These are phyloP conservation scores for Eurotiales sp. DNA, from an alignment of 2,329 filamentous ascomycete genomes.

Conservation along the genomic window DNA sequence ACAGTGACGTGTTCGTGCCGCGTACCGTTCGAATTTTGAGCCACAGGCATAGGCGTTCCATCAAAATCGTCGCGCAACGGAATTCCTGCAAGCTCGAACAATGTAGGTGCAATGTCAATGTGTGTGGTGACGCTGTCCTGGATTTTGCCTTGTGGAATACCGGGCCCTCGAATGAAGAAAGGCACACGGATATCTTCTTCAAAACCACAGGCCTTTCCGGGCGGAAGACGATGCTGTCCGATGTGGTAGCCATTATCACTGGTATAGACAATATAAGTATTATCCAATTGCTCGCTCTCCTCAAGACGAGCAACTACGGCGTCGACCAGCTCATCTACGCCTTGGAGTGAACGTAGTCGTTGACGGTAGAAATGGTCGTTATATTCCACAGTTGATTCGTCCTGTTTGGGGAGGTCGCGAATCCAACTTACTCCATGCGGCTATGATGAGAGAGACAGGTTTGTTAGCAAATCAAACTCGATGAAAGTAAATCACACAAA, in stretches of 20 bases:
- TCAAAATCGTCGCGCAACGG: slow-evolving; percentile 52
- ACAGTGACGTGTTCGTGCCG: slow-evolving; percentile 56
- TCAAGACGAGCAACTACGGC: slow-evolving; percentile 41
- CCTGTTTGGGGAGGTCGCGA: slow-evolving; percentile 40
- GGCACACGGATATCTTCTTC: slow-evolving; percentile 61
- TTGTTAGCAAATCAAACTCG: not conserved
- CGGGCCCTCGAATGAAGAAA: slow-evolving; percentile 57
- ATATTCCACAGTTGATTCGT: slow-evolving; percentile 46
- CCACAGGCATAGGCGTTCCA: slow-evolving; percentile 49
- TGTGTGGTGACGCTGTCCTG: slow-evolving; percentile 55
- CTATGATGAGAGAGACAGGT: too few relatives aligned
- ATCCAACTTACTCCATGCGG: slow-evolving; percentile 48
- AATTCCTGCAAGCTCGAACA: slow-evolving; percentile 46
- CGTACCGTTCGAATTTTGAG: slow-evolving; percentile 19
- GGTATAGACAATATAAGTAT: slow-evolving; percentile 60
- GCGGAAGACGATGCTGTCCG: slow-evolving; percentile 55
- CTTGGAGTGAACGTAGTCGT: slow-evolving; percentile 49
- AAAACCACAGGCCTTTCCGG: slow-evolving; percentile 57
- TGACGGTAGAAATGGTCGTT: slow-evolving; percentile 52
- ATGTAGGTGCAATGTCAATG: slow-evolving; percentile 61
- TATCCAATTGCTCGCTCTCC: slow-evolving; percentile 41
- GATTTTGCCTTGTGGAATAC: slow-evolving; percentile 43
- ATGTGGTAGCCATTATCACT: slow-evolving; percentile 61
- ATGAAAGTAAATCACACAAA: not conserved
- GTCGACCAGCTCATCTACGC: slow-evolving; percentile 55